These are phyloP conservation scores for Talaromyces sp. DNA, from an alignment of 2,329 filamentous ascomycete genomes.

Conservation along the genomic window DNA sequence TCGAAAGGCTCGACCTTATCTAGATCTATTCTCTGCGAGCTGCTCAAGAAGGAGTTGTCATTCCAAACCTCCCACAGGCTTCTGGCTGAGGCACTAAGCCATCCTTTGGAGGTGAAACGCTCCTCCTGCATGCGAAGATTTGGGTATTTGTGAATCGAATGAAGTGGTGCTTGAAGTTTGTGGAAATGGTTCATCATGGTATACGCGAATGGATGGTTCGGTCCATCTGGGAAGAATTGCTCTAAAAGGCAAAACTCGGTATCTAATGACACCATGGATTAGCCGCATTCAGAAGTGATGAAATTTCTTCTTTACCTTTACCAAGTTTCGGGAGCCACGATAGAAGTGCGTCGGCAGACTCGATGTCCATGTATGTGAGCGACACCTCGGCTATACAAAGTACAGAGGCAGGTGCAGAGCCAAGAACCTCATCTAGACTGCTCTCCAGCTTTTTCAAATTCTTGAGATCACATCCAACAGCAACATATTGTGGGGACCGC, in stretches of 20 bases:
- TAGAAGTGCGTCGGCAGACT: constrained; percentile 68
- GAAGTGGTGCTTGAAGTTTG: constrained; percentile 73
- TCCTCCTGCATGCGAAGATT: constrained; percentile 58
- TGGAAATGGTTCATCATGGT: constrained; percentile 82
- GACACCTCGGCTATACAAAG: constrained; percentile 87
- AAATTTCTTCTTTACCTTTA: constrained; percentile 46
- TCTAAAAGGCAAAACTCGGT: constrained; percentile 83
- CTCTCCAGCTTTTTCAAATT: constrained; percentile 58
- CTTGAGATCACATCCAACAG: constrained; percentile 75
- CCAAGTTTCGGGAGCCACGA: constrained; percentile 69
- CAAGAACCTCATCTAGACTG: constrained; percentile 54
- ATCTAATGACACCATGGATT: constrained; percentile 24
- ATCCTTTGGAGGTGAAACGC: constrained; percentile 67
- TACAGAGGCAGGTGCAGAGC: constrained; percentile 56
- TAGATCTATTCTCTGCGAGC: constrained; percentile 55
- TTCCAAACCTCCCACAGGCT: constrained; percentile 83
- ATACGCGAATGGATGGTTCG: constrained; percentile 72
- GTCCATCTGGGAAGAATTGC: constrained; percentile 74
- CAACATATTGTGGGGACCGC: constrained; percentile 65
- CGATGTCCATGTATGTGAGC: constrained; percentile 78
- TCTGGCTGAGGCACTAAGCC: constrained; percentile 56
- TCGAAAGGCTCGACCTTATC: constrained; percentile 79
- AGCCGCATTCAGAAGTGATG: constrained; percentile 7
- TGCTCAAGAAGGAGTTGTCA: constrained; percentile 59
- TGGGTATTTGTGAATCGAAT: constrained; percentile 66